A percentile compares a stretch with the other conserved stretches of the same genome.
Evolutionary conservation across 306 rosid genomes (phyloP).

Genomic region (Gillenia trifoliata): DNA sequence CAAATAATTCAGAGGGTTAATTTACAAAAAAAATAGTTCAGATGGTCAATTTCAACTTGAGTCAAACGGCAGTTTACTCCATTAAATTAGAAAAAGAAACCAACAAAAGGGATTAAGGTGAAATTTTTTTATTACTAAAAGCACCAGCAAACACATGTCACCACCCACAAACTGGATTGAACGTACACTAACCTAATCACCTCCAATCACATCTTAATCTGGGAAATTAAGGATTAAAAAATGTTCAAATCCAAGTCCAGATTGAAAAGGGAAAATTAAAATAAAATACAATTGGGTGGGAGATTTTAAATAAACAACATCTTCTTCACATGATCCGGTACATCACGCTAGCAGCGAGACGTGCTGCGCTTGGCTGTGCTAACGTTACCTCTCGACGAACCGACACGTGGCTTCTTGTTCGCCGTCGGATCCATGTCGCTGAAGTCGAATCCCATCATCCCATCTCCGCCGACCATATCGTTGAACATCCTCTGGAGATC

Average conservation of each 20-base stretch:
- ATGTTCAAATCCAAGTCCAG: background rate
- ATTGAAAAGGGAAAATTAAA: background rate
- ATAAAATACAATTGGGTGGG: background rate
- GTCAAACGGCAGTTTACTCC: no score
- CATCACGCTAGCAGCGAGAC: constrained; percentile 39
- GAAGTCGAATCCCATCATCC: constrained; percentile 24
- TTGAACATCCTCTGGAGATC: constrained; percentile 80
- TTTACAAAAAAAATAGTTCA: no score
- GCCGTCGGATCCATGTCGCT: constrained; percentile 36
- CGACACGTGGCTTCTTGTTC: constrained; percentile 48
- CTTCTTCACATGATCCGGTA: background rate
- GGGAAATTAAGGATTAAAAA: background rate
- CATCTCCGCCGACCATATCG: constrained; percentile 84
- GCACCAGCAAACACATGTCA: background rate
- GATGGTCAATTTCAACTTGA: no score
- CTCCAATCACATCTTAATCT: background rate
- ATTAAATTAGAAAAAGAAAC: background rate
- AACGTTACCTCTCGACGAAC: constrained; percentile 23
- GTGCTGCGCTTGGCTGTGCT: constrained; percentile 42
- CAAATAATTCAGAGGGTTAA: no score
- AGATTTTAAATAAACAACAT: background rate
- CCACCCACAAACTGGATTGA: background rate
- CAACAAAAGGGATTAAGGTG: background rate
- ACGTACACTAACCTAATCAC: background rate
- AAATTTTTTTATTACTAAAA: background rate